A percentile compares a stretch with the other conserved stretches of the same genome.
These are phyloP conservation scores for Phylloporus sp. DNA, from an alignment of 768 basidiomycete species.

Conservation along the genomic window DNA sequence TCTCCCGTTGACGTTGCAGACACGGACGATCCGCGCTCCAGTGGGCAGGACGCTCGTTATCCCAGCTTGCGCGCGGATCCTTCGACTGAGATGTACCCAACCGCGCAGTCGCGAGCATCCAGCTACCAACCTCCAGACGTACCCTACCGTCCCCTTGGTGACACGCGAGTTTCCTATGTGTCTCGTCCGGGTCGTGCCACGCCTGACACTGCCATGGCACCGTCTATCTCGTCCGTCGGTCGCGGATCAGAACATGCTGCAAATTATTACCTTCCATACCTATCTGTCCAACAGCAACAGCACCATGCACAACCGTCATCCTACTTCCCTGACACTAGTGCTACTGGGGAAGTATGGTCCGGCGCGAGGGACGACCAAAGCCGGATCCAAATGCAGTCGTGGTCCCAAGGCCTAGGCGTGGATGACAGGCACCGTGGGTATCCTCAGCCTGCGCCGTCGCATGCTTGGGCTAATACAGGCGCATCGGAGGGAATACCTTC, in stretches of 20 bases:
- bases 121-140: conserved; percentile 25
- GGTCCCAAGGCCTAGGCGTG: conserved; percentile 23
- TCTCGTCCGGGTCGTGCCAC: conserved; percentile 25
- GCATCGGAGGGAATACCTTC: conserved; percentile 23
- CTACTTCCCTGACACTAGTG: conserved; percentile 21
- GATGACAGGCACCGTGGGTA: conserved; percentile 31
- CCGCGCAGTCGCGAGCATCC: conserved; percentile 14
- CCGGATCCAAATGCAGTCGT: conserved; percentile 19
- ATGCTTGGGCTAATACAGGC: conserved; percentile 21
- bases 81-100: conserved; percentile 10
- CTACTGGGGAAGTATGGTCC: conserved; percentile 20
- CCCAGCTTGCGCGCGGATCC: conserved; percentile 20
- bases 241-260: conserved; percentile 24
- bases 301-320: conserved; percentile 19
- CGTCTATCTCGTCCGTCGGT: conserved; percentile 20
- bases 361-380: conserved; percentile 20
- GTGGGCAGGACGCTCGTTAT: conserved; percentile 20
- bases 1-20: conserved; percentile 36
- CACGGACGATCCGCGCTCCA: conserved; percentile 15
- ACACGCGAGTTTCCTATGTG: conserved; percentile 23
- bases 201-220: conserved; percentile 21
- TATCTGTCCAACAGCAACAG: conserved; percentile 23
- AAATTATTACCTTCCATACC: conserved; percentile 25
- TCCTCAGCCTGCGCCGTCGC: conserved; percentile 20
- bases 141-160: conserved; percentile 24